These are phyloP conservation scores for Coleophoma crateriformis DNA, from an alignment of 2,329 filamentous ascomycete species.

Conservation along the genomic window DNA sequence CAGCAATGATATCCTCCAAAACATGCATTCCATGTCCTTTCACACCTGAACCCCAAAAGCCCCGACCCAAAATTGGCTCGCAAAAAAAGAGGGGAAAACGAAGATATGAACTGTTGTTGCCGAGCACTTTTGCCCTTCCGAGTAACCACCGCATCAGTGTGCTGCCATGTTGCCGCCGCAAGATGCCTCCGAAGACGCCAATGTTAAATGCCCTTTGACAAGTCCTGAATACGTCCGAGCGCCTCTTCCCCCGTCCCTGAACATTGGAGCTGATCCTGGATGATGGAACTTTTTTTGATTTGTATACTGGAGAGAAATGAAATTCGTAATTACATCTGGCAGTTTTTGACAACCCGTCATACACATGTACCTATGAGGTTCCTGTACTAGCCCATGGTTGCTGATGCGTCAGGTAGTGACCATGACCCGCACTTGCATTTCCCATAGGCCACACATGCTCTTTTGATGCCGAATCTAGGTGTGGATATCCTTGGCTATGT, in stretches of 20 bases:
- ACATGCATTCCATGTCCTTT: neutral
- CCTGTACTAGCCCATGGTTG: conserved; percentile 22
- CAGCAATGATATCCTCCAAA: too few species aligned
- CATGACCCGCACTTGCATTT: conserved; percentile 21
- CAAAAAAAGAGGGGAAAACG: neutral
- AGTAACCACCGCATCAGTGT: too few species aligned
- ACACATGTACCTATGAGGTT: conserved; percentile 8
- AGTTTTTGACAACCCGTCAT: neutral
- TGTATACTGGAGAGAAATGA: conserved; percentile 1
- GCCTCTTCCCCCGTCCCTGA: neutral
- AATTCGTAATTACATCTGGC: conserved; percentile 6
- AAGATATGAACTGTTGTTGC: too few species aligned
- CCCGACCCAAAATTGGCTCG: neutral
- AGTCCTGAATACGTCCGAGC: neutral
- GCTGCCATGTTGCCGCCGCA: too few species aligned
- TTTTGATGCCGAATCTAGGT: conserved; percentile 10
- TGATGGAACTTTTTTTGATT: too few species aligned
- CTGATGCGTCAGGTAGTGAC: conserved; percentile 19
- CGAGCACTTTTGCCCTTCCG: too few species aligned
- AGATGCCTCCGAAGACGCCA: neutral
- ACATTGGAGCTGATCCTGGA: neutral
- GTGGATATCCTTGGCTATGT: conserved; percentile 9
- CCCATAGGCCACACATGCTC: conserved; percentile 20
- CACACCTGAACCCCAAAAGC: neutral
- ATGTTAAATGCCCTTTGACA: too few species aligned